Evolutionary conservation across 805 yeast species (phyloP), one percentile per base, ranked within the genome.

Genomic region (Lipomyces anomalus): DNA sequence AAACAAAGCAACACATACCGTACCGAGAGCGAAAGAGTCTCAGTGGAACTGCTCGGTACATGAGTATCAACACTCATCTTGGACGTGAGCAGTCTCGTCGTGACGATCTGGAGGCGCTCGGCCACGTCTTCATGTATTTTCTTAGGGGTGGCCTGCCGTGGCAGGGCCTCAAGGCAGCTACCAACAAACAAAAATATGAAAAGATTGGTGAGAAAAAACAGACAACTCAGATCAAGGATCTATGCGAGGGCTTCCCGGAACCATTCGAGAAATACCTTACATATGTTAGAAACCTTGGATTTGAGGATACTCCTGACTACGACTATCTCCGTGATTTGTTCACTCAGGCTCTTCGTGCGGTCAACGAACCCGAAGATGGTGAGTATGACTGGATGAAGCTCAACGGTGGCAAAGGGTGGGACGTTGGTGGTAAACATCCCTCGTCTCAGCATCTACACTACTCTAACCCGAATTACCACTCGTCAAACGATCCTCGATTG

Each of bases 81-180:
- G 98, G 98, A 40, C 79, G 97, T 60, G 98, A 92, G 67, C 98
- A 92, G 71, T 80, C 86, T 60, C 81, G 98, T 64, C 76, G 98
- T 60, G 98, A 92, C 62, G 98, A 92, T 67, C 75, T 92, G 61
- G 98, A 92, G 70, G 86, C 95, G 45, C 73, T 92, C 61, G 98
- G 97, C 28, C 97, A 92, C 66, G 98, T 92, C 6, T 87, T 92
- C 61, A 84, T 92, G 72, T 92, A 92, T 68, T 92, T 92, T 67
- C 67, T 90, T 55, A 78, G 95, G 58, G 98, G 98, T 38, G 85
- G 86, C 48, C 72, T 92, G 61, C 98, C 98, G 52, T 92, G 98
- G 98, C 98, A 92, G 71, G 98, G 98, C 22, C 74, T 92, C 57
- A 90, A 92, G 66, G 98, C 98, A 4, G 96, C 96, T 55, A 89